Evolutionary conservation across 768 basidiomycete species (phyloP), one percentile per base, ranked within the genome.

Genomic region (Phylloporus sp.): DNA sequence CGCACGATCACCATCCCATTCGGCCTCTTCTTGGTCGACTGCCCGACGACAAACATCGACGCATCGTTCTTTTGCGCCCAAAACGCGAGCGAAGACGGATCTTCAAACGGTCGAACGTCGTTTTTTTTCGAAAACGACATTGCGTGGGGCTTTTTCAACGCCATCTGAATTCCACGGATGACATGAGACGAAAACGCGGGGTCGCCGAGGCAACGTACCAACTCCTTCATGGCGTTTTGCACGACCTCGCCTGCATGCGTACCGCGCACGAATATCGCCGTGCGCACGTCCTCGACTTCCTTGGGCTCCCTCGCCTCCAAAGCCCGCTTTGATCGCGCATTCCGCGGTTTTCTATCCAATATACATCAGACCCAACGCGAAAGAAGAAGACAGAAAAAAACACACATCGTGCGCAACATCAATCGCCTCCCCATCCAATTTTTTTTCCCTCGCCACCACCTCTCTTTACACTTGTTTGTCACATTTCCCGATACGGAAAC

Each of bases 121-220:
- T 98, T 98, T 68, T 96, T 95, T 66, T 94, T 96, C 37, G 86
- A 88, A 71, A 98, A 99, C 11, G 90, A 80, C 50, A 98, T 86
- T 1, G 84, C 84, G 59, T 95, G 55, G 0, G 96, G 95, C 47
- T 88, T 85, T 67, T 98, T 98, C 50, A 98, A 77, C 3, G 90
- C 82, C 84, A 94, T 93, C 94, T 96, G 57, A 22, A 26, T 17
- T 9, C 15, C 6, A 9, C 17, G 29, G 9, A 33, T 13, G 6
- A 2, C 15, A 7, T 9, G 15, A 1, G 18, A 15, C 10, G 10
- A 39, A 15, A 71, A 9, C 22, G 20, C 8, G 1, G 8, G 9
- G 8, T 10, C 32, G n/a, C n/a, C n/a, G n/a, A n/a, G n/a, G n/a
- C n/a, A n/a, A 47, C 87, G 52, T 48, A 95, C 93, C 50, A 99